Evolutionary conservation across 169 alveolate genomes (phyloP).

Genomic region (Cryptosporidium xiaoi): DNA sequence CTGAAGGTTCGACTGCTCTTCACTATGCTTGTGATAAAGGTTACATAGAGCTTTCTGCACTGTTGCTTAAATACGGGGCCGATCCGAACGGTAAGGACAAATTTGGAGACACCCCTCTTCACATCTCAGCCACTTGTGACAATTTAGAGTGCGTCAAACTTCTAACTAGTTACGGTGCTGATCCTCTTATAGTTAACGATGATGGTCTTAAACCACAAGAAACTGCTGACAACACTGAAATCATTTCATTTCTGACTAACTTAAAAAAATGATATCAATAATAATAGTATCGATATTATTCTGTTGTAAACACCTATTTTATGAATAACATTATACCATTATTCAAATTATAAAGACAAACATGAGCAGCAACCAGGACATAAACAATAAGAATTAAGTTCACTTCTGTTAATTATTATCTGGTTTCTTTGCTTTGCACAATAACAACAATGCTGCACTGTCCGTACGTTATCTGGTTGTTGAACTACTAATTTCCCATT

Average conservation of each 20-base stretch:
- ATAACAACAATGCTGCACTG: no score
- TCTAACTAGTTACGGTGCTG: conserved; percentile 42
- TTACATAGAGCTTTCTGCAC: conserved; percentile 7
- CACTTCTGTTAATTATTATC: no score
- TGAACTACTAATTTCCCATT: no score
- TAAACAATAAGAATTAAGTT: no score
- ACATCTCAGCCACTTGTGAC: conserved; percentile 48
- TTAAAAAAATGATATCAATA: not conserved
- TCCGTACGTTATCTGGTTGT: no score
- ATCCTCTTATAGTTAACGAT: conserved; percentile 8
- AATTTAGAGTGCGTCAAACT: conserved; percentile 13
- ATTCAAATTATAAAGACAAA: no score
- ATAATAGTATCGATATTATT: no score
- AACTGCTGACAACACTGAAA: conserved; percentile 6
- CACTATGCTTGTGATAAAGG: conserved; percentile 63
- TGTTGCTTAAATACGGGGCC: conserved; percentile 66
- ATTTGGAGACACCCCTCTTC: conserved; percentile 78
- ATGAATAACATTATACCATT: no score
- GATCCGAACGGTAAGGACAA: conserved; percentile 72
- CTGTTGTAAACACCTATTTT: no score
- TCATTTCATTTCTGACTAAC: not conserved
- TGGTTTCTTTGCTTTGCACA: no score
- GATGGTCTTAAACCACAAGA: conserved; percentile 42
- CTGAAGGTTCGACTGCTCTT: conserved; percentile 39
- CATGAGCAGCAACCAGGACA: no score